These are phyloP conservation scores for Suhomyces choctaworum DNA, from an alignment of 1,139 yeast genomes.

Conservation along the genomic window DNA sequence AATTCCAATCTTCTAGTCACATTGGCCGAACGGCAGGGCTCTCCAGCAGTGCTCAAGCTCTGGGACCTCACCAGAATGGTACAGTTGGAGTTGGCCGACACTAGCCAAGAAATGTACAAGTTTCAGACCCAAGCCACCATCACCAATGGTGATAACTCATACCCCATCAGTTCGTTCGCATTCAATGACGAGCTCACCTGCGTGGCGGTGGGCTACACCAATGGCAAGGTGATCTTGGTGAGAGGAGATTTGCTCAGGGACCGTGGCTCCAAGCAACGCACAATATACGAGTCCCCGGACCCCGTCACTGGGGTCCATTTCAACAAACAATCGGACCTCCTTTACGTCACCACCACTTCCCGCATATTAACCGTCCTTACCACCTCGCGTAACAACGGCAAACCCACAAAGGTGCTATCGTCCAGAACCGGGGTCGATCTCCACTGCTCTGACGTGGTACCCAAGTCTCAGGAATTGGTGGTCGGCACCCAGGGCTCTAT, in stretches of 20 bases:
- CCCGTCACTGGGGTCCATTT: constrained; percentile 80
- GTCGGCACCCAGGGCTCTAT: constrained; percentile 57
- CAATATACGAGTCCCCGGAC: constrained; percentile 68
- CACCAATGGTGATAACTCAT: constrained; percentile 60
- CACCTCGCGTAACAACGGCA: constrained; percentile 73
- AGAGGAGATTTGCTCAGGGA: constrained; percentile 89
- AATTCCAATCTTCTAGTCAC: constrained; percentile 59
- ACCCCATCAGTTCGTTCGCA: constrained; percentile 69
- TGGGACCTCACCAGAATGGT: constrained; percentile 66
- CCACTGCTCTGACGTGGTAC: constrained; percentile 57
- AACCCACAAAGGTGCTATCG: constrained; percentile 64
- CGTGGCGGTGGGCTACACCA: constrained; percentile 80
- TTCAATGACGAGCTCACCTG: constrained; percentile 60
- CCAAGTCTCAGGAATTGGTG: constrained; percentile 42
- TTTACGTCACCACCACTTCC: constrained; percentile 70
- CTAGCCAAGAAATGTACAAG: constrained; percentile 35
- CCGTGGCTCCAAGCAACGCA: constrained; percentile 84
- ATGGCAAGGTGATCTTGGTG: constrained; percentile 79
- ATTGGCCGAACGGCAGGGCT: constrained; percentile 72
- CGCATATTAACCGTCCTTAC: constrained; percentile 74
- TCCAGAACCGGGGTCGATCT: constrained; percentile 66
- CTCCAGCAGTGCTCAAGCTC: constrained; percentile 63
- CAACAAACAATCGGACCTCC: constrained; percentile 42
- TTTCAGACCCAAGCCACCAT: constrained; percentile 37
- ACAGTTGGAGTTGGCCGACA: constrained; percentile 33